These are phyloP conservation scores for Chaetomium sp. DNA, from an alignment of 2,329 filamentous ascomycete species.

Conservation along the genomic window DNA sequence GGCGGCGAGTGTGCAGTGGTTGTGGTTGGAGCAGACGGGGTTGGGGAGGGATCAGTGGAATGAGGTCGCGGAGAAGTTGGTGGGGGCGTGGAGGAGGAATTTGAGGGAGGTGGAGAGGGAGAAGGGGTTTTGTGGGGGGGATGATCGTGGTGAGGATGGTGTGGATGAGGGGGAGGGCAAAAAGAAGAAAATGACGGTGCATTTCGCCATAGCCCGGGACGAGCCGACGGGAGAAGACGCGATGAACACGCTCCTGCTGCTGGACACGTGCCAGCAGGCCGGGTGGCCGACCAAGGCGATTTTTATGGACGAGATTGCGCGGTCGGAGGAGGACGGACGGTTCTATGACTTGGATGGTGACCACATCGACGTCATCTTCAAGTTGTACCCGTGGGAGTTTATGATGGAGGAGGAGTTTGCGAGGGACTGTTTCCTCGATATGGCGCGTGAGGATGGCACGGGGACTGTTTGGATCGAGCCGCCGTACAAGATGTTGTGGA, in stretches of 20 bases:
- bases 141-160: too few species aligned
- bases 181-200: background rate
- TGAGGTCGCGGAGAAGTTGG: background rate
- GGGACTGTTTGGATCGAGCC: slow-evolving; percentile 1
- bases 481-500: slow-evolving; percentile 5
- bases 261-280: background rate
- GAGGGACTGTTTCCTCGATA: background rate
- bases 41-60: background rate
- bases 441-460: background rate
- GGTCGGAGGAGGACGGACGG: background rate
- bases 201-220: background rate
- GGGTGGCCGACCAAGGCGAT: background rate
- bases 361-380: slow-evolving; percentile 2
- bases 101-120: background rate
- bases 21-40: slow-evolving; percentile 1
- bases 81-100: background rate
- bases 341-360: slow-evolving; percentile 1
- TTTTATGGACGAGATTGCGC: background rate
- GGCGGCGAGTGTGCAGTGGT: background rate
- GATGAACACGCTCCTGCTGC: background rate
- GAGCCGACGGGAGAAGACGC: background rate
- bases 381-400: slow-evolving; percentile 3
- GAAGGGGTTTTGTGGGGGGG: background rate
- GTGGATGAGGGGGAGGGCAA: too few species aligned
- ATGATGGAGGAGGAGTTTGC: background rate